Base-by-base conservation (phyloP, 345 rosid species). In the Camelina neglecta region DNA sequence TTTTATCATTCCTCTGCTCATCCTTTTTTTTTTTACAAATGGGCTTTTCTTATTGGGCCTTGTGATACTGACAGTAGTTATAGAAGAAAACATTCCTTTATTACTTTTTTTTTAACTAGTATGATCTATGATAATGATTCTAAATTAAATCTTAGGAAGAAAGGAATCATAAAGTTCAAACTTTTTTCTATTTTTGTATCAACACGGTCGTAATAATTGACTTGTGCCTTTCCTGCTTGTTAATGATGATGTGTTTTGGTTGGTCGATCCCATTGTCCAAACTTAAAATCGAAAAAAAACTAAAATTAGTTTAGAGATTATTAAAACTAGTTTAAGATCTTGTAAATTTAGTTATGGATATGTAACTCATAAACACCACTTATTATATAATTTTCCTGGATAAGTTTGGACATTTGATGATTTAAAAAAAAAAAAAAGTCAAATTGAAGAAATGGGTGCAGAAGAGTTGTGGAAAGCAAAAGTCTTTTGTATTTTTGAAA, bases 11-110 rank as follows among this genome's bases (percentile, higher is more conserved):
- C 2, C 5, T 44, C 48, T 29, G 31, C 31, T 29, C 31, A 3
- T 29, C 0, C 8, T 47, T 5, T 3, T 15, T 48, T 5, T 11
- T 45, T 61, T 6, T 31, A 15, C 18, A 21, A 31, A 45, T 71
- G 76, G 76, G 76, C 76, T 63, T 75, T 0, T 2, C 15, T 57
- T 29, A 41, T 68, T 75, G 79, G 79, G 74, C 74, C 31, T 24
- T 20, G 11, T 16, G 44, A 16, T 1, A 2, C 29, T 41, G 50
- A 35, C 26, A 12, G 4, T 12, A 39, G 7, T n/a, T 10, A 10
- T 26, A 15, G 3, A 48, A 60, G 39, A 16, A 35, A 50, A 55
- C 59, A 10, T 13, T 15, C 3, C 23, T 60, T 21, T 38, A 0
- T 57, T 70, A 33, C 23, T 1, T 23, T 38, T 7, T 33, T 35